Base-by-base conservation (phyloP, 75 land plant species). In the Cunninghamia lanceolata region DNA sequence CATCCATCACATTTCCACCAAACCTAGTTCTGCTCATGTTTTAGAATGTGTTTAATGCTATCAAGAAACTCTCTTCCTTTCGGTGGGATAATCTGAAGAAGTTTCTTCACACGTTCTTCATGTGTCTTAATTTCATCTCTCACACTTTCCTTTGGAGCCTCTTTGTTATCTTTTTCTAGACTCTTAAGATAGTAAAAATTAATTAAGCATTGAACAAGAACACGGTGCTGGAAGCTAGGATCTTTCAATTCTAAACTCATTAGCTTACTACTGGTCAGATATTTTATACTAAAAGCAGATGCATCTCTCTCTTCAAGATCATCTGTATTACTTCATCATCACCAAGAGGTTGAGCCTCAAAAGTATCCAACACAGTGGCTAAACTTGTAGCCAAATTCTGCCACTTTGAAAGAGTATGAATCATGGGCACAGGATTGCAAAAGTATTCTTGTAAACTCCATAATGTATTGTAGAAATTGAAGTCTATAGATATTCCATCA, bases 361-460 rank as follows among this genome's bases (percentile, higher is more conserved):
- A 97, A 0, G 99, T 91, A 82, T 92, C 93, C 89, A 98, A 89
- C 54, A 98, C 99, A 85, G 92, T 91, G 83, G 63, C 86, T 53
- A 98, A 92, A 85, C 92, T 97, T 68, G 99, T 87, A 74, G 96
- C 85, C 68, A 98, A 98, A 39, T 92, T 94, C 81, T 98, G 96
- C 99, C 99, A 98, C 88, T 93, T 98, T 14, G 93, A 25, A 47
- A 91, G 92, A 83, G 92, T 82, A 36, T 86, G 88, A 82, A 94
- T 85, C 40, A 94, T 85, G 30, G 93, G 84, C 15, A 90, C 91
- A 68, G 98, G 99, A 86, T 93, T 94, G 35, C 91, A 94, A 81
- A 98, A 98, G 86, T 93, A 86, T 84, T 98, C 99, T 98, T 97
- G 92, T 86, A 98, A 93, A 81, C 99, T 95, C 99, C 99, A 98